Conservation (phyloP, 495 filamentous ascomycete genomes). For the Aspergillus ellipticus region DNA sequence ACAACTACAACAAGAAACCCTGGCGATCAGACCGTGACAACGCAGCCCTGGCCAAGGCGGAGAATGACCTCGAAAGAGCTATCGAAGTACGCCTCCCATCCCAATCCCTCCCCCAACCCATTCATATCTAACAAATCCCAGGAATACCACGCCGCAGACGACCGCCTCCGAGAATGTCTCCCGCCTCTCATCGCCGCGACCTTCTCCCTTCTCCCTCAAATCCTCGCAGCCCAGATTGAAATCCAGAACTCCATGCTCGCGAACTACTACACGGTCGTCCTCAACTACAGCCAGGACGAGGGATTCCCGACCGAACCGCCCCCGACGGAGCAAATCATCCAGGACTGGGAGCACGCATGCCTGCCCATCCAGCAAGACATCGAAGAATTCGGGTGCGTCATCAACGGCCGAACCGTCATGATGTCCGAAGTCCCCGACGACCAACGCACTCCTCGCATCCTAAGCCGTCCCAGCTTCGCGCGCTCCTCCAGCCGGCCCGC, state of each 20-base stretch:
- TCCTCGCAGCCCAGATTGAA: slow-evolving; percentile 70
- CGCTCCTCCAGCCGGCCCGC: slow-evolving; percentile 4
- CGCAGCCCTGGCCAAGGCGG: slow-evolving; percentile 67
- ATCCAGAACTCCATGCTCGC: slow-evolving; percentile 82
- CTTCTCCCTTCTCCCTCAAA: slow-evolving; percentile 74
- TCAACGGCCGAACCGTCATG: slow-evolving; percentile 71
- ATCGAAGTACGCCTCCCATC: slow-evolving; percentile 51
- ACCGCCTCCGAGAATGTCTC: slow-evolving; percentile 69
- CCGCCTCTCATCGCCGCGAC: slow-evolving; percentile 71
- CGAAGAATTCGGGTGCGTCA: slow-evolving; percentile 68
- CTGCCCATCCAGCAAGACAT: slow-evolving; percentile 62
- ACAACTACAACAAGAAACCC: slow-evolving; percentile 65
- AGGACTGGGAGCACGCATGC: slow-evolving; percentile 65
- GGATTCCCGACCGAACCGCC: slow-evolving; percentile 72
- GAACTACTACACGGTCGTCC: slow-evolving; percentile 78
- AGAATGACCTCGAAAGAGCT: slow-evolving; percentile 65
- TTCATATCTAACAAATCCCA: slow-evolving; percentile 28
- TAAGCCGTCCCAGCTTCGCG: no score
- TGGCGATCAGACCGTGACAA: slow-evolving; percentile 77
- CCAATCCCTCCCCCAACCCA: not conserved
- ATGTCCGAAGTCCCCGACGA: slow-evolving; percentile 51
- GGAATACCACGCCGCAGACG: slow-evolving; percentile 81
- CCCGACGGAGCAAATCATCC: slow-evolving; percentile 65
- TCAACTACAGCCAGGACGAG: slow-evolving; percentile 70
- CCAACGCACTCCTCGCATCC: slow-evolving; percentile 28